Percentiles rank a stretch among this genome's conserved stretches.
Evolutionary conservation across 2,329 filamentous ascomycete species (phyloP).

Genomic region (Pyricularia pennisetigena): DNA sequence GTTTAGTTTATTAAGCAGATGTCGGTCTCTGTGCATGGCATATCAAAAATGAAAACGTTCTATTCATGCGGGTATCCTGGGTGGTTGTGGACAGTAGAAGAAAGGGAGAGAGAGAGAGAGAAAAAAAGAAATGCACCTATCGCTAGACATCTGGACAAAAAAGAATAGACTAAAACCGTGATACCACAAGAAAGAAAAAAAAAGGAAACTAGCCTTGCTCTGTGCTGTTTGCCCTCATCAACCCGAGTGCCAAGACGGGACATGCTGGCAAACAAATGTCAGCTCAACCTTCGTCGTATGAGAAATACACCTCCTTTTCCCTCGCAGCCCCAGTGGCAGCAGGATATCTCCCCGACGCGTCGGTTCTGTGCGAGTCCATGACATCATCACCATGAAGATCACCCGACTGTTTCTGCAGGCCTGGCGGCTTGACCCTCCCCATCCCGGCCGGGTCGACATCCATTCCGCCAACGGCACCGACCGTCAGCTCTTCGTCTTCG

Average conservation of each 20-base stretch:
- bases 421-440: background rate
- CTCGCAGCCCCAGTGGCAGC: background rate
- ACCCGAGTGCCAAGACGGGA: background rate
- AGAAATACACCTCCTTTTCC: conserved; percentile 1
- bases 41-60: background rate
- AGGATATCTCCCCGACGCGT: background rate
- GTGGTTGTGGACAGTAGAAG: conserved; percentile 7
- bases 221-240: background rate
- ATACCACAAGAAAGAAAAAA: background rate
- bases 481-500: conserved; percentile 13
- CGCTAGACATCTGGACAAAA: background rate
- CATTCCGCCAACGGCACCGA: background rate
- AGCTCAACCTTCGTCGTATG: background rate
- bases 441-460: background rate
- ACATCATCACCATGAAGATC: background rate
- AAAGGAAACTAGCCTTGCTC: background rate
- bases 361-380: background rate
- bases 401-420: background rate
- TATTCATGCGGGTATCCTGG: background rate
- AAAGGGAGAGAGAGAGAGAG: no score
- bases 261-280: background rate
- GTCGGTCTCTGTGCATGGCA: background rate
- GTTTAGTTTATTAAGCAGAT: conserved; percentile 4
- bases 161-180: background rate
- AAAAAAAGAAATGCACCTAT: conserved; percentile 7